Percentiles rank a stretch among this genome's conserved stretches.
Conservation (phyloP, 352 stramenopile genomes). For the Elongisporangium prolatum region DNA sequence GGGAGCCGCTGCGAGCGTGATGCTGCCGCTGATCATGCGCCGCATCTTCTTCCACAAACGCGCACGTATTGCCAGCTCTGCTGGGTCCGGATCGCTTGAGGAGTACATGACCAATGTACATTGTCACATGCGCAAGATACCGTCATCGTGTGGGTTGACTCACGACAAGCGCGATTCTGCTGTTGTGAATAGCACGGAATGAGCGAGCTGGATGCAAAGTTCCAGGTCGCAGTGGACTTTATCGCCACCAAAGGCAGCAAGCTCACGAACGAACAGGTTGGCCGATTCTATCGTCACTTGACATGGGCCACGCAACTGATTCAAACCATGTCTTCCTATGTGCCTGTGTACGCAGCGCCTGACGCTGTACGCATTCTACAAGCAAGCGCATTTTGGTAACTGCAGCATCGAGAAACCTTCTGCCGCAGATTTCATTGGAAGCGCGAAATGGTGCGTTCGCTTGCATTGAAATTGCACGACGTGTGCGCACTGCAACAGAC, state of each 20-base stretch:
- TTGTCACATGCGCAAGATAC: background rate
- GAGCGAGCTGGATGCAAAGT: constrained; percentile 55
- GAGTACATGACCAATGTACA: constrained; percentile 52
- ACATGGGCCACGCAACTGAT: background rate
- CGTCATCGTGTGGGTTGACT: background rate
- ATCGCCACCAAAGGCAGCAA: constrained; percentile 39
- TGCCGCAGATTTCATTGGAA: constrained; percentile 58
- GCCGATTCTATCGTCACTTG: background rate
- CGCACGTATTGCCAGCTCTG: constrained; percentile 22
- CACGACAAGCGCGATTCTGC: constrained; percentile 1
- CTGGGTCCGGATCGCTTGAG: constrained; percentile 32
- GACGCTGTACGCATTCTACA: constrained; percentile 80
- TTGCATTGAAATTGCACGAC: background rate
- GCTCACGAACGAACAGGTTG: constrained; percentile 65
- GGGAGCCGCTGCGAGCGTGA: constrained; percentile 21
- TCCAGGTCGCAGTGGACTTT: constrained; percentile 72
- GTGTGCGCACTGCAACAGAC: background rate
- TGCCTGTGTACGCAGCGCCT: constrained; percentile 32
- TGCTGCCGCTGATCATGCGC: constrained; percentile 50
- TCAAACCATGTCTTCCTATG: background rate
- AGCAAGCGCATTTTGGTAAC: constrained; percentile 62
- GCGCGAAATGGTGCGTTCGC: constrained; percentile 54
- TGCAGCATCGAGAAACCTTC: constrained; percentile 55
- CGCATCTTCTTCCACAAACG: constrained; percentile 44
- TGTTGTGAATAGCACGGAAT: constrained; percentile 37